Evolutionary conservation across 116 monocot species (phyloP), one percentile per base, ranked within the genome.

Genomic region (Trichopus zeylanicus): DNA sequence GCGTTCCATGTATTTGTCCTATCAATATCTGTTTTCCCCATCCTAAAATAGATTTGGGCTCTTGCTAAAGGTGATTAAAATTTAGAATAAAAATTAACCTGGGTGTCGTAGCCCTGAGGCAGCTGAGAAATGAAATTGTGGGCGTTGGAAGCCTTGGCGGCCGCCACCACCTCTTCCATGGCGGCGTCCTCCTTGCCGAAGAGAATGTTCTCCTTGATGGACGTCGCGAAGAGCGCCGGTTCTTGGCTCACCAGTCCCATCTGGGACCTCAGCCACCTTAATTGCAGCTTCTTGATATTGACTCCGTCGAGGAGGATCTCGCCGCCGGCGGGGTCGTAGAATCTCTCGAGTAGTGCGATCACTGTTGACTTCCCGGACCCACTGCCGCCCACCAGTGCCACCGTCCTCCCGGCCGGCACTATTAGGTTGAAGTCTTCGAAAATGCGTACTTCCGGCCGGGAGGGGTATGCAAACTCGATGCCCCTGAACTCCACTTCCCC

Each of bases 261-360:
- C 69, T 83, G 86, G 6, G 79, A 76, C 65, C 91, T 70, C 73
- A 91, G 31, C 86, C 91, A 91, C 70, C 83, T 82, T 3, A 91
- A 46, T 22, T 63, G 63, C 8, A 91, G 62, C 61, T 24, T 61
- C 59, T 39, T 71, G 31, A 83, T 68, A 29, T 75, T 72, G 21
- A 78, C 71, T n/a, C 83, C 83, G 16, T 83, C 79, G 5, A 83
- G 10, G 49, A 69, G 19, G 5, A 83, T 62, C 60, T 64, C 67
- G 0, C 83, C 83, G 4, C 30, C 31, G 1, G 15, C 8, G 0
- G 83, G 83, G n/a, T 79, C 75, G 32, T 83, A 83, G 60, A 83
- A 83, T 46, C 83, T 60, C 57, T 83, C 75, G 56, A 83, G 34
- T 52, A 83, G 42, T 16, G 72, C 78, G n/a, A 83, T 72, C 20